phyloP scores from a whole-genome alignment of 2,329 filamentous ascomycete genomes.

The Cordyceps militaris region DNA sequence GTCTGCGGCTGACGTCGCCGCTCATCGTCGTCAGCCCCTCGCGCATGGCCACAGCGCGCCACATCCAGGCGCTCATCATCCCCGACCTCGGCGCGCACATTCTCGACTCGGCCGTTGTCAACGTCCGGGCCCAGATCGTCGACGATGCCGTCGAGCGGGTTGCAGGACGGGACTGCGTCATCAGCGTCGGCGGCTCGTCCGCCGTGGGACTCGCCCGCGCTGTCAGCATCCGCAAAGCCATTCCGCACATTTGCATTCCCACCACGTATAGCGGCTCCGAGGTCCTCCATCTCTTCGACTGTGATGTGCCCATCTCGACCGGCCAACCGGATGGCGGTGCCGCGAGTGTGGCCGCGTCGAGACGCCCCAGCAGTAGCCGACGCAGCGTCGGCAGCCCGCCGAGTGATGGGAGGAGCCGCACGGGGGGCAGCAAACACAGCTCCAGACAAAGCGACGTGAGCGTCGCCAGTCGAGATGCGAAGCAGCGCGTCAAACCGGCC shows the following conservation, averaged over 20 bases:
- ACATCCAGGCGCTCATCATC: conserved; percentile 28
- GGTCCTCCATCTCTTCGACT: conserved; percentile 41
- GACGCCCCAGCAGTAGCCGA: conserved; percentile 6
- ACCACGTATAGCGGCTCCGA: conserved; percentile 55
- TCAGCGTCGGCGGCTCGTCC: conserved; percentile 56
- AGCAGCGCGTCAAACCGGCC: conserved; percentile 18
- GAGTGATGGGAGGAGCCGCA: conserved; percentile 8
- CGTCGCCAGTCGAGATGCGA: conserved; percentile 17
- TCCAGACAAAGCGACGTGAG: conserved; percentile 6
- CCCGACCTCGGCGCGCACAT: conserved; percentile 27
- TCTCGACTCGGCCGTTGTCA: conserved; percentile 27
- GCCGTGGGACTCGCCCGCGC: conserved; percentile 54
- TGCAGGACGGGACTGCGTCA: conserved; percentile 44
- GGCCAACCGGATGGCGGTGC: conserved; percentile 14
- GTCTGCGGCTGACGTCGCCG: conserved; percentile 25
- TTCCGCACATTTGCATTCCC: conserved; percentile 53
- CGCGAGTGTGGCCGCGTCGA: background rate
- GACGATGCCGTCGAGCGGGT: conserved; percentile 24
- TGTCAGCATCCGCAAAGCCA: conserved; percentile 42
- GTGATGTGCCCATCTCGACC: background rate
- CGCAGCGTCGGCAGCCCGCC: conserved; percentile 9
- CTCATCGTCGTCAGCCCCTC: conserved; percentile 34
- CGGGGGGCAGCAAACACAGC: conserved; percentile 13
- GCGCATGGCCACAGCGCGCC: conserved; percentile 27
- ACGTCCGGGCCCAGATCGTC: conserved; percentile 22